Evolutionary conservation across 495 filamentous ascomycete genomes (phyloP).

Genomic region (Talaromyces ruber): DNA sequence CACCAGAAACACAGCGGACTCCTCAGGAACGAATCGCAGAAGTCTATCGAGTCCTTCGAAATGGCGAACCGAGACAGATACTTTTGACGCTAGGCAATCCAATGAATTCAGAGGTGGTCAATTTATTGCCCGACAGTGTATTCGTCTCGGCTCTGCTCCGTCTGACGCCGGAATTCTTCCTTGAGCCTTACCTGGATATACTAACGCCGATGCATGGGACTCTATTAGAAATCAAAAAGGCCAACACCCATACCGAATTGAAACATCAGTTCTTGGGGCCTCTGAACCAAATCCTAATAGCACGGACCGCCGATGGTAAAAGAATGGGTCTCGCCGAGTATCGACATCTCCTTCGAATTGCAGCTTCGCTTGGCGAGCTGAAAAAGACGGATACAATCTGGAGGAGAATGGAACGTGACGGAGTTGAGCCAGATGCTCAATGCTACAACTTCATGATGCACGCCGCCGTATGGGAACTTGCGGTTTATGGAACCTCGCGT

Average conservation of each 20-base stretch:
- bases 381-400: conserved; percentile 42
- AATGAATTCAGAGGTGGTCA: conserved; percentile 7
- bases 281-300: conserved; percentile 19
- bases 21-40: background rate
- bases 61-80: background rate
- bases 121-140: conserved; percentile 19
- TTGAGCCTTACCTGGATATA: conserved; percentile 40
- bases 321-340: conserved; percentile 39
- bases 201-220: conserved; percentile 37
- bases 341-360: conserved; percentile 47
- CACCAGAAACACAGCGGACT: background rate
- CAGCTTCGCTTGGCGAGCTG: conserved; percentile 37
- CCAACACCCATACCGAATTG: conserved; percentile 19
- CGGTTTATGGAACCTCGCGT: conserved; percentile 23
- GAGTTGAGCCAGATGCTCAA: conserved; percentile 33
- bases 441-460: conserved; percentile 54
- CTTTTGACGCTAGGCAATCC: background rate
- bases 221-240: conserved; percentile 17
- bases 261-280: conserved; percentile 33
- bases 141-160: conserved; percentile 30
- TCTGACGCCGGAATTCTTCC: conserved; percentile 33
- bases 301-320: conserved; percentile 17
- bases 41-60: background rate
- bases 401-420: conserved; percentile 32
- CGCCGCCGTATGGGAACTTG: conserved; percentile 33